A percentile compares a stretch with the other conserved stretches of the same genome.
phyloP scores from a whole-genome alignment of 2,329 filamentous ascomycete genomes.

The Lasiodiplodia citricola region DNA sequence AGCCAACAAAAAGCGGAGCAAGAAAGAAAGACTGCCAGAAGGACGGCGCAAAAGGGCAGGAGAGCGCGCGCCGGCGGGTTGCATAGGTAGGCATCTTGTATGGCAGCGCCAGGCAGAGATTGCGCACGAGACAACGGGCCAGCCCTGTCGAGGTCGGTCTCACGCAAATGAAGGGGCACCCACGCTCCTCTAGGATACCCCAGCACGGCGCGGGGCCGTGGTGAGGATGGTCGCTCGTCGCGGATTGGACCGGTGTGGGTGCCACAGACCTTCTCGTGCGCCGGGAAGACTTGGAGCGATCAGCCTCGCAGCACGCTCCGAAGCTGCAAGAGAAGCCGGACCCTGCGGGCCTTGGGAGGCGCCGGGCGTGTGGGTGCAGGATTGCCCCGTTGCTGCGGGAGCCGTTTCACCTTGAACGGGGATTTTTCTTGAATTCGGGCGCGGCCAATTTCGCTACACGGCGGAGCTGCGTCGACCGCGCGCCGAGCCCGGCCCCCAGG shows the following conservation, averaged over 20 bases:
- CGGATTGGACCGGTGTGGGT: neutral
- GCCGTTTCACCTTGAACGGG: constrained; percentile 21
- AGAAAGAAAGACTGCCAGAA: constrained; percentile 29
- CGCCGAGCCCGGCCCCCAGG: neutral
- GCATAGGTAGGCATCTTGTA: constrained; percentile 14
- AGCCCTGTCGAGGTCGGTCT: constrained; percentile 26
- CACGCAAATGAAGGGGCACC: constrained; percentile 27
- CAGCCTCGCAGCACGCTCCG: constrained; percentile 16
- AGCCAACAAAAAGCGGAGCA: constrained; percentile 39
- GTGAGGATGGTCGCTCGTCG: neutral
- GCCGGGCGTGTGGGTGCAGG: constrained; percentile 9
- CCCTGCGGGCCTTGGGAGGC: constrained; percentile 5
- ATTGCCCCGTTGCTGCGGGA: constrained; percentile 19
- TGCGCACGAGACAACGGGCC: constrained; percentile 18
- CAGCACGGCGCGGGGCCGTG: constrained; percentile 13
- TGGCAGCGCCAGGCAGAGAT: constrained; percentile 4
- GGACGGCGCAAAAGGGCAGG: constrained; percentile 30
- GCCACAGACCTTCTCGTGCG: constrained; percentile 9
- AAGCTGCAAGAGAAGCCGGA: constrained; percentile 21
- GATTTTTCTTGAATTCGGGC: constrained; percentile 13
- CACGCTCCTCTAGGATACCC: constrained; percentile 21
- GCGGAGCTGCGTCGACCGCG: constrained; percentile 6
- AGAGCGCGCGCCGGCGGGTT: constrained; percentile 26
- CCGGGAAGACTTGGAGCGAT: constrained; percentile 4
- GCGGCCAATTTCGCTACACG: constrained; percentile 18